phyloP scores from a whole-genome alignment of 345 rosid species.

The Populus davidiana region DNA sequence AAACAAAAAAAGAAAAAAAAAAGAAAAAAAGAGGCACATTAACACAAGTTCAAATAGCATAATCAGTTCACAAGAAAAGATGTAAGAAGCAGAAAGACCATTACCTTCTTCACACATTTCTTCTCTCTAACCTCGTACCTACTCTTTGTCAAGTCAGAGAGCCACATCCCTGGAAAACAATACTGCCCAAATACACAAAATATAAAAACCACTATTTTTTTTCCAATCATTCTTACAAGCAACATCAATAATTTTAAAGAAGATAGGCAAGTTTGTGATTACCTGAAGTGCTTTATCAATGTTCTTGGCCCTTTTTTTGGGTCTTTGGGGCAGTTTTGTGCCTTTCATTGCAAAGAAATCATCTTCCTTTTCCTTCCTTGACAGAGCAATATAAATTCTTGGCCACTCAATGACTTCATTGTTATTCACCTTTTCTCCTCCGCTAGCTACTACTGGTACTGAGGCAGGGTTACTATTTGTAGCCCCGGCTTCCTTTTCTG shows the following conservation, averaged over 20 bases:
- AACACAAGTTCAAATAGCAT: not conserved
- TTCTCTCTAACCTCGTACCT: conserved; percentile 75
- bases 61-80: not conserved
- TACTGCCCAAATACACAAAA: conserved; percentile 38
- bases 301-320: conserved; percentile 66
- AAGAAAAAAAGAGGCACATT: too few species aligned
- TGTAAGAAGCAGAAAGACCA: not conserved
- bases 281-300: conserved; percentile 67
- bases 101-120: conserved; percentile 72
- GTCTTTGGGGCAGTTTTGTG: conserved; percentile 65
- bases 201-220: not conserved
- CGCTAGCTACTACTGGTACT: not conserved
- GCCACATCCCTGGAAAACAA: conserved; percentile 78
- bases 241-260: not conserved
- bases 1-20: not conserved
- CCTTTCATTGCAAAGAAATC: conserved; percentile 70
- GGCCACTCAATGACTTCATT: conserved; percentile 52
- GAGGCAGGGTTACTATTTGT: conserved; percentile 1
- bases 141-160: conserved; percentile 59
- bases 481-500: conserved; percentile 22
- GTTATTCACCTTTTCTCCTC: conserved; percentile 23
- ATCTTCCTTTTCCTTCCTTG: conserved; percentile 69
- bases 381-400: conserved; percentile 46
- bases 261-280: not conserved
- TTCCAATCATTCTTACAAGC: not conserved